Percentiles rank a stretch among this genome's conserved stretches.
phyloP scores from a whole-genome alignment of 2,329 filamentous ascomycete species.

The Aspergillus eucalypticola region DNA sequence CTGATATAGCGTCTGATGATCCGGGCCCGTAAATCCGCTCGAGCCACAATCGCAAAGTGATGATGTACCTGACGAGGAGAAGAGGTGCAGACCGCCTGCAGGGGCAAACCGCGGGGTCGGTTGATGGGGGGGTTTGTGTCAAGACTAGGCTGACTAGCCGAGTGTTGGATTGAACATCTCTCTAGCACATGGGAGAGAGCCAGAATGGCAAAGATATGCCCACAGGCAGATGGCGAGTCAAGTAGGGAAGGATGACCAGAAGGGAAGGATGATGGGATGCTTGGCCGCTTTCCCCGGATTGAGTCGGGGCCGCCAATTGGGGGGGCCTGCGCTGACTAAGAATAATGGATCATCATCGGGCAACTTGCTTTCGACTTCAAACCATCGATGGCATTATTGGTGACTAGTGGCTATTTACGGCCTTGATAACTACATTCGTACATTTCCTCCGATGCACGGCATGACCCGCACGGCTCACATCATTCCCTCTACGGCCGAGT shows the following conservation, averaged over 20 bases:
- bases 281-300: conserved; percentile 4
- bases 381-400: neutral
- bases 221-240: neutral
- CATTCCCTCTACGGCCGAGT: neutral
- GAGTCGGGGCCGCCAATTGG: neutral
- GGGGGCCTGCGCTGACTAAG: neutral
- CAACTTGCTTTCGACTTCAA: too few species aligned
- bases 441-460: neutral
- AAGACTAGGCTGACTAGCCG: neutral
- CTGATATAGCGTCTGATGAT: neutral
- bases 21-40: neutral
- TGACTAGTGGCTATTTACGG: neutral
- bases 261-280: neutral
- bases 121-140: neutral
- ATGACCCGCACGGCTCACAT: neutral
- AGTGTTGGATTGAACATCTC: neutral
- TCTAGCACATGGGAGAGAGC: neutral
- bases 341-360: too few species aligned
- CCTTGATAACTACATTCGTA: neutral
- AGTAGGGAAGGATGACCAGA: neutral
- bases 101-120: neutral
- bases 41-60: neutral
- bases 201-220: too few species aligned
- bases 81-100: neutral
- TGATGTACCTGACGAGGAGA: neutral